Evolutionary conservation across 225 moss, liverwort and hornwort species (phyloP), one percentile per base, ranked within the genome.

Genomic region (Physcomitrium patens): DNA sequence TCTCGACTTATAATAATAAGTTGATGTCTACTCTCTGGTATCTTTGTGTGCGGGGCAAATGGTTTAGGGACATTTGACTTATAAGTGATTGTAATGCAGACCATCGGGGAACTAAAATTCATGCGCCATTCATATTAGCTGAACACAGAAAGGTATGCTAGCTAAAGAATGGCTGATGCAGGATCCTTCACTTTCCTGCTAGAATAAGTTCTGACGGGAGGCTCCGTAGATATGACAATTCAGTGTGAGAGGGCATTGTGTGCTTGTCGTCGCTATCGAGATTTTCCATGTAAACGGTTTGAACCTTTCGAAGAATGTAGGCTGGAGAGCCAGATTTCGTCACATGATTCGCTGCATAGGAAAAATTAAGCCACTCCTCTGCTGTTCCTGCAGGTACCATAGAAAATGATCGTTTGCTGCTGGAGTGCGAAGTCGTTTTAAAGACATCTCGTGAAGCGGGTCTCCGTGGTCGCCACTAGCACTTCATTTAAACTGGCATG

Each of bases 361-460:
- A 64, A 31, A 42, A 61, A 52, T 70, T 66, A 72, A 75, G 47
- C 75, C 54, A 49, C 8, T 55, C 47, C 11, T 41, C 49, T 53
- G 67, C 17, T 68, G 50, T 72, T 76, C 63, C 45, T 64, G 49
- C 46, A 82, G 78, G 71, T 67, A 62, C 53, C 45, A 20, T 24
- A 66, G 24, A 53, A 47, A 15, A 20, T 19, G 45, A 63, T 31
- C 63, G 59, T 13, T 2, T 31, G 31, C 63, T 73, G 69, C 66
- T 70, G 41, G 14, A 54, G 26, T 60, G 60, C 59, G 52, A 16
- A 68, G 17, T n/a, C 41, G 41, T 9, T 50, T 27, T 58, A 59
- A 64, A 77, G 65, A 46, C 24, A n/a, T 54, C 24, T 72, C 0
- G 31, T n/a, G 61, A 54, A 72, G 41, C 37, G 61, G 41, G 49